Conservation (phyloP, 805 yeast species). For the Candida yuanshanica region DNA sequence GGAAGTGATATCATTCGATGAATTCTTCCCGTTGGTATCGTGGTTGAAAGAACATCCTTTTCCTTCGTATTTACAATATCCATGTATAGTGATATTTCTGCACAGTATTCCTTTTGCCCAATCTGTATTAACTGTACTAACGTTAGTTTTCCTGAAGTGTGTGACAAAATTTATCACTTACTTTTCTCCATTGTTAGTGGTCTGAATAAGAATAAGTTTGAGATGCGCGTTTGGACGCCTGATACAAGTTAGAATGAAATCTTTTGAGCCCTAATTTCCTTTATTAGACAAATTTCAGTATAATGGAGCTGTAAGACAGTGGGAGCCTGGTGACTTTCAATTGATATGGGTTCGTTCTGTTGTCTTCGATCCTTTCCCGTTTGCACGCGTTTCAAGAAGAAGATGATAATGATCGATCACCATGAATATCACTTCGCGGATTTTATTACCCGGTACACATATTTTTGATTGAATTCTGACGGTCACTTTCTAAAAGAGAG, state of each 20-base stretch:
- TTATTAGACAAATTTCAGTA: neutral
- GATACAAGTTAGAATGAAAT: too few species aligned
- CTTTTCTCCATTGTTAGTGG: slow-evolving; percentile 7
- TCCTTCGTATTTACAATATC: slow-evolving; percentile 80
- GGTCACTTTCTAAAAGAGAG: too few species aligned
- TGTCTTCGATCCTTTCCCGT: too few species aligned
- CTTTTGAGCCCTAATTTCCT: too few species aligned
- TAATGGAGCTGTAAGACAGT: neutral
- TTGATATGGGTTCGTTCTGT: too few species aligned
- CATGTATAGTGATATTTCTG: slow-evolving; percentile 78
- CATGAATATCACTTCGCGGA: too few species aligned
- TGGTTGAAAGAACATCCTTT: slow-evolving; percentile 85
- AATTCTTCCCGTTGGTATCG: slow-evolving; percentile 24
- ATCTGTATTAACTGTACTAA: slow-evolving; percentile 23
- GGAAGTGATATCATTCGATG: neutral
- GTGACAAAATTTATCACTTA: neutral
- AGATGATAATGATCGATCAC: too few species aligned
- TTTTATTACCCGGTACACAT: too few species aligned
- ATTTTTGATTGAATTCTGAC: too few species aligned
- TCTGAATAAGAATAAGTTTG: neutral
- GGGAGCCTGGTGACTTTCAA: too few species aligned
- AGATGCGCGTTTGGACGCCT: neutral
- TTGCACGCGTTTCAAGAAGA: too few species aligned
- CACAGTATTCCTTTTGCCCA: slow-evolving; percentile 76
- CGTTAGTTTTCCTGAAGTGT: neutral